Base-by-base conservation (phyloP, 139 green algal species). In the Nannochloris sp. region DNA sequence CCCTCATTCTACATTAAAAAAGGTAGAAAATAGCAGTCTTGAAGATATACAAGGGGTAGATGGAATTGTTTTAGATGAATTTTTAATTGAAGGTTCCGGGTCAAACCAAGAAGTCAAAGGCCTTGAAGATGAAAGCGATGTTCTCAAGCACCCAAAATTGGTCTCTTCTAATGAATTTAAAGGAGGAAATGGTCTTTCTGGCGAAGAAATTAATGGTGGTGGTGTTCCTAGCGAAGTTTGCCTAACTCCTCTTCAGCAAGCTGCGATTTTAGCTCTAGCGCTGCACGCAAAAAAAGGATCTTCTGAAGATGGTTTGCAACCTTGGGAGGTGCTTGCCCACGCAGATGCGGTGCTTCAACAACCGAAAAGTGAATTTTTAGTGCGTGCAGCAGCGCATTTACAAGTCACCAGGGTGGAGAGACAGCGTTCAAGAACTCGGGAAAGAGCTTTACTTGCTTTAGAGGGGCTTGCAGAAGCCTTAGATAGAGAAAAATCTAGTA, bases 311-410 rank as follows among this genome's bases (percentile, higher is more conserved):
- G 81, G 39, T 13, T 54, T 78, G 29, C 74, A 67, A 59, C 66
- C 61, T 9, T 92, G 84, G 84, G 71, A 93, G 68, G 84, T 89
- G 76, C 82, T 83, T 3, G 87, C 91, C 1, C 95, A 87, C 62
- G 61, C 83, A 3, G 88, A 96, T 37, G 83, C 83, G 4, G 85
- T 97, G 29, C 60, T 87, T 39, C 33, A 25, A 36, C 88, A 96
- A 81, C 25, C 36, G 8, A 58, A 59, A 29, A 80, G 60, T 7
- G 70, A 64, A 56, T 73, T 80, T 14, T 24, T 83, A 30, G 38
- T 68, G 61, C 61, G 55, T 27, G 38, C 63, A 3, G 54, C 74
- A 10, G 83, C 83, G 0, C 57, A 47, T 9, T 68, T 88, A 60
- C 65, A 73, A 59, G 37, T 64, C 27, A 66, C 72, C 0, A 73